Evolutionary conservation across 345 rosid species (phyloP).

Genomic region (Euphorbia tirucalli): DNA sequence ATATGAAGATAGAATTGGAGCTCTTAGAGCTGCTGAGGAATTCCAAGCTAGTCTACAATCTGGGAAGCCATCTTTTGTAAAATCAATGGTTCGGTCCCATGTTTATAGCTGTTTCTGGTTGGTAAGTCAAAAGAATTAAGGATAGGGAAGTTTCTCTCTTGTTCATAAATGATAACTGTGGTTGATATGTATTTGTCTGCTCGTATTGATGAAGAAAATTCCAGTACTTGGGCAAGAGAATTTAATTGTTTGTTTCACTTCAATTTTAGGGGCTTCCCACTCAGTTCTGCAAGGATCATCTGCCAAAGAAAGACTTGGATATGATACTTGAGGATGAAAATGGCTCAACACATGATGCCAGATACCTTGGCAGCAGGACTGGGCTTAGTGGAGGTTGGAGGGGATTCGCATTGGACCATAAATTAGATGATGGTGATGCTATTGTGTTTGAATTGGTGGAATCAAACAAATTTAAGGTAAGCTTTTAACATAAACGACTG

Average conservation of each 20-base stretch:
- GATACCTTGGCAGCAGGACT: conserved; percentile 22
- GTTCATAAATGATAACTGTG: background rate
- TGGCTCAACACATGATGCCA: conserved; percentile 31
- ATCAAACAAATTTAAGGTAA: conserved; percentile 37
- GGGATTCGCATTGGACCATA: conserved; percentile 43
- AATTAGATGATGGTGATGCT: conserved; percentile 49
- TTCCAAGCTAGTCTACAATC: conserved; percentile 37
- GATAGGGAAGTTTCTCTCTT: background rate
- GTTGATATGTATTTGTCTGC: background rate
- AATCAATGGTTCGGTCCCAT: conserved; percentile 70
- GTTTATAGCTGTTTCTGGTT: conserved; percentile 74
- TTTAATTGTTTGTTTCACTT: conserved; percentile 2
- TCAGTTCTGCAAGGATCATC: conserved; percentile 37
- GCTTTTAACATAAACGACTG: background rate
- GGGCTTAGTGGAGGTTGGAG: conserved; percentile 64
- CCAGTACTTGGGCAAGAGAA: background rate
- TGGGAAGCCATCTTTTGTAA: conserved; percentile 49
- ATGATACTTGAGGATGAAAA: conserved; percentile 39
- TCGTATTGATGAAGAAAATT: background rate
- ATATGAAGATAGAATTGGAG: conserved; percentile 38
- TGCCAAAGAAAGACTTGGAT: conserved; percentile 23
- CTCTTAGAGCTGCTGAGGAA: conserved; percentile 43
- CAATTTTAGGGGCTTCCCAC: conserved; percentile 41
- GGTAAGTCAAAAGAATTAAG: conserved; percentile 34
- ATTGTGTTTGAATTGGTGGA: conserved; percentile 41